Conservation (phyloP, 2,329 filamentous ascomycete species). For the Sclerotinia spermophila region DNA sequence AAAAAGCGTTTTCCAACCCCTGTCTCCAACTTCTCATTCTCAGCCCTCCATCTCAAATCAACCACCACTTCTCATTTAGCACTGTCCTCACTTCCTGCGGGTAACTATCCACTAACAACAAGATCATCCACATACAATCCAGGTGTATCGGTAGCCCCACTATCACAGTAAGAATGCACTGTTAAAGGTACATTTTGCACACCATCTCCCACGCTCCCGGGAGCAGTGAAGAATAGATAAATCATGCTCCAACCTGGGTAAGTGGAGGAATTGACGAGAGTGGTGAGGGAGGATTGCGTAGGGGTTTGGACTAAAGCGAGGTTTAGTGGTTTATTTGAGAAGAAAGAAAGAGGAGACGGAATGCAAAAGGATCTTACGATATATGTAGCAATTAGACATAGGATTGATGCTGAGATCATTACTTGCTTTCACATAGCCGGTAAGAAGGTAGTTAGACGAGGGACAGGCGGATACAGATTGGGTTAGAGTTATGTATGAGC, state of each 20-base stretch:
- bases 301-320: neutral
- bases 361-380: neutral
- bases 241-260: slow-evolving; percentile 9
- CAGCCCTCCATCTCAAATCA: neutral
- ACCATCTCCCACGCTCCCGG: neutral
- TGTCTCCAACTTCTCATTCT: neutral
- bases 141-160: neutral
- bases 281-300: neutral
- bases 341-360: too few species aligned
- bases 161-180: slow-evolving; percentile 1
- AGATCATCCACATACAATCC: slow-evolving; percentile 5
- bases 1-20: neutral
- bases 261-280: neutral
- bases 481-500: neutral
- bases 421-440: neutral
- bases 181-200: neutral
- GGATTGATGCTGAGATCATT: neutral
- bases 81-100: neutral
- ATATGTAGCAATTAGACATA: neutral
- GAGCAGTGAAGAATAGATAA: slow-evolving; percentile 6
- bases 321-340: too few species aligned
- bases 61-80: neutral
- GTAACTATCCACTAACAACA: neutral
- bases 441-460: neutral
- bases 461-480: neutral